Evolutionary conservation across 768 basidiomycete species (phyloP).

Genomic region (Russula ochroleuca): DNA sequence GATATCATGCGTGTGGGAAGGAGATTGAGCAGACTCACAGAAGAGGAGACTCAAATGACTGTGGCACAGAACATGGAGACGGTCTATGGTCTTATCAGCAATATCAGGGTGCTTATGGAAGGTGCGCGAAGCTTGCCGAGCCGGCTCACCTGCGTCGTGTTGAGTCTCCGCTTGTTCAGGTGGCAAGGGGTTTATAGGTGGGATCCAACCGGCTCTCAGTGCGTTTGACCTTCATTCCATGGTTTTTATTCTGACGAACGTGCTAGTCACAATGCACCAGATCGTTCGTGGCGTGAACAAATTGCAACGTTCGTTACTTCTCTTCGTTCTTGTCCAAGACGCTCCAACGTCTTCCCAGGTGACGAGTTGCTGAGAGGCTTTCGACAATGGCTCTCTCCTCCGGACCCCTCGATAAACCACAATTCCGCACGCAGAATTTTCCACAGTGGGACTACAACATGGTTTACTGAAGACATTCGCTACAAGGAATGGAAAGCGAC

Average conservation of each 20-base stretch:
- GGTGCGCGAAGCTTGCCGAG: background rate
- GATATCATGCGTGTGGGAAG: background rate
- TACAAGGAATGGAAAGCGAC: constrained; percentile 14
- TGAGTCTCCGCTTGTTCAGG: background rate
- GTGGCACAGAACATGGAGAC: constrained; percentile 5
- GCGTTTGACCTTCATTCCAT: background rate
- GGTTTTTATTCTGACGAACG: background rate
- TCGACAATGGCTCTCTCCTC: constrained; percentile 16
- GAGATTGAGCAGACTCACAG: constrained; percentile 12
- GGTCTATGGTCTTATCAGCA: constrained; percentile 8
- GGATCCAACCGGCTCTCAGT: constrained; percentile 11
- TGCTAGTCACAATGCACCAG: constrained; percentile 3
- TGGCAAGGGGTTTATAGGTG: background rate
- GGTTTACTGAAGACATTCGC: constrained; percentile 5
- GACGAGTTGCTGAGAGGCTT: constrained; percentile 2
- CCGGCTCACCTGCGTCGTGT: background rate
- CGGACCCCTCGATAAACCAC: constrained; percentile 12
- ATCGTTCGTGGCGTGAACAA: background rate
- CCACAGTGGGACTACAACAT: constrained; percentile 9
- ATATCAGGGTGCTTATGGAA: constrained; percentile 1
- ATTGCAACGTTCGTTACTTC: background rate
- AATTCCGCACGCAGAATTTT: background rate
- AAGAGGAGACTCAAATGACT: background rate
- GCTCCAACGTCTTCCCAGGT: background rate
- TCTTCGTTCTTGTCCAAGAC: background rate